These are phyloP conservation scores for Diospyros lotus DNA, from an alignment of 148 eudicot species.

Conservation along the genomic window DNA sequence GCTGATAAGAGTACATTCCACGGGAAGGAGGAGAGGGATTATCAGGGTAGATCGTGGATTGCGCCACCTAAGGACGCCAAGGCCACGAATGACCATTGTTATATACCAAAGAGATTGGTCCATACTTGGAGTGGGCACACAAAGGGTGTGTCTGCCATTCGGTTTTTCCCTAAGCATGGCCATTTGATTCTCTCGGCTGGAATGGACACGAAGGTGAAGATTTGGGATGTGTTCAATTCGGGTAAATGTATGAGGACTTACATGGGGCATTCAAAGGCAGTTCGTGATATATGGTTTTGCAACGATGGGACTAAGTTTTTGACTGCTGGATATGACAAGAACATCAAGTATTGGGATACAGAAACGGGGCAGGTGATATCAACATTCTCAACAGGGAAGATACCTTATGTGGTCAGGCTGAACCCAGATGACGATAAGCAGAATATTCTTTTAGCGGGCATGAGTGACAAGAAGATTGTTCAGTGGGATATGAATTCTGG, in stretches of 20 bases:
- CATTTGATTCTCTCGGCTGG: conserved; percentile 90
- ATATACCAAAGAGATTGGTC: conserved; percentile 79
- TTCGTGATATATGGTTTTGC: conserved; percentile 78
- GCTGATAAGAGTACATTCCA: conserved; percentile 81
- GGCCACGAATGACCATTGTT: conserved; percentile 78
- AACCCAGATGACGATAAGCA: conserved; percentile 98
- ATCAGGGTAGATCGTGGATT: conserved; percentile 95
- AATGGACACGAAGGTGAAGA: conserved; percentile 86
- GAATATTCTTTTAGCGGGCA: conserved; percentile 86
- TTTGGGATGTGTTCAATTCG: conserved; percentile 88
- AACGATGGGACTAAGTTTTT: conserved; percentile 90
- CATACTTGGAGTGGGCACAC: conserved; percentile 99
- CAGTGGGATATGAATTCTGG: conserved; percentile 94
- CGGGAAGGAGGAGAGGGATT: conserved; percentile 92
- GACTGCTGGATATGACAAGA: conserved; percentile 92
- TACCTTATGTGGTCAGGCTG: conserved; percentile 90
- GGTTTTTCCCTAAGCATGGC: conserved; percentile 85
- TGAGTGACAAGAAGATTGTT: conserved; percentile 97
- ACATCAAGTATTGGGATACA: conserved; percentile 95
- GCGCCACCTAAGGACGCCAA: conserved; percentile 78
- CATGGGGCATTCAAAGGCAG: conserved; percentile 90
- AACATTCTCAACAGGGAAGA: conserved; percentile 83
- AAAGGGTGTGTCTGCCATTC: conserved; percentile 80
- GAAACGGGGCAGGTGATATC: conserved; percentile 94
- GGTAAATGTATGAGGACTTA: conserved; percentile 98